phyloP scores from a whole-genome alignment of 495 filamentous ascomycete genomes.

The Parathielavia appendiculata region DNA sequence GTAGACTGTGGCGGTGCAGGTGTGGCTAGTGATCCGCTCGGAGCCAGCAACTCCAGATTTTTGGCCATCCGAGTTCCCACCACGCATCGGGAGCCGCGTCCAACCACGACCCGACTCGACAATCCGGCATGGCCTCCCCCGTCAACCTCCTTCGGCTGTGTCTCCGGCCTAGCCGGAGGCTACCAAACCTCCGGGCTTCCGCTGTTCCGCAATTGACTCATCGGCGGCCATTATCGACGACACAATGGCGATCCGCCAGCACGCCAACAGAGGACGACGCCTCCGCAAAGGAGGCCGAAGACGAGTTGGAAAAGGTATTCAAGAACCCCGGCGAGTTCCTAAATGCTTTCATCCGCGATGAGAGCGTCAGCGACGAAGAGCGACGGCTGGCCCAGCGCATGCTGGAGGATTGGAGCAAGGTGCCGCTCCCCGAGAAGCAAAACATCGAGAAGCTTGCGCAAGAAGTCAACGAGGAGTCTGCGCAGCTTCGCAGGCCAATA shows the following conservation, averaged over 20 bases:
- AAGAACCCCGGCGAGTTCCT: constrained; percentile 21
- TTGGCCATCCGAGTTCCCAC: constrained; percentile 20
- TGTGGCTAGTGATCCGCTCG: neutral
- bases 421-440: constrained; percentile 10
- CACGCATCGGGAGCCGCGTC: constrained; percentile 14
- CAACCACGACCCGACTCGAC: constrained; percentile 17
- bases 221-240: constrained; percentile 39
- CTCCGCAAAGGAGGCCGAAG: constrained; percentile 3
- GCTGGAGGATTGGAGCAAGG: constrained; percentile 19
- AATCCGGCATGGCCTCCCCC: constrained; percentile 45
- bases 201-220: constrained; percentile 19
- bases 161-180: constrained; percentile 37
- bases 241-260: constrained; percentile 24
- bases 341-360: constrained; percentile 6
- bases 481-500: constrained; percentile 11
- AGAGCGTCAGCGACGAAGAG: constrained; percentile 9
- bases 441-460: constrained; percentile 15
- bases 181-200: constrained; percentile 18
- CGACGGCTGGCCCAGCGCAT: constrained; percentile 3
- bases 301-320: constrained; percentile 14
- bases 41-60: constrained; percentile 20
- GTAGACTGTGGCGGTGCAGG: constrained; percentile 1
- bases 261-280: constrained; percentile 15
- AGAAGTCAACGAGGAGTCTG: constrained; percentile 7
- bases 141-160: constrained; percentile 45